Evolutionary conservation across 257 asterid species (phyloP).

Genomic region (Lycium ferocissimum): DNA sequence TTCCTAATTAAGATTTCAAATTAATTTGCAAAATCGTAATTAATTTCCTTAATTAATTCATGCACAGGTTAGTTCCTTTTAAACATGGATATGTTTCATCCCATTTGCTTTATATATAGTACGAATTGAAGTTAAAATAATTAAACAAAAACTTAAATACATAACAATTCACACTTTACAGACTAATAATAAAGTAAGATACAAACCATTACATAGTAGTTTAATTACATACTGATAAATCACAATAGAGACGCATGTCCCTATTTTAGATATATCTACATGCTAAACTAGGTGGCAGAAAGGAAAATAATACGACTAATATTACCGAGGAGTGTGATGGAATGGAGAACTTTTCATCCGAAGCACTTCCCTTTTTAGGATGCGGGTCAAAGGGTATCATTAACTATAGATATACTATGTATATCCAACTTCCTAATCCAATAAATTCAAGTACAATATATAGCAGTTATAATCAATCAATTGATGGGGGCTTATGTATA

Average conservation of each 20-base stretch:
- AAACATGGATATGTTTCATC: not conserved
- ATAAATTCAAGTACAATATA: not conserved
- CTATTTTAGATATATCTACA: not conserved
- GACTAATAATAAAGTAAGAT: not conserved
- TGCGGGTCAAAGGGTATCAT: too few species aligned
- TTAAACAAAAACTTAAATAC: not conserved
- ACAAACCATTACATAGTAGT: not conserved
- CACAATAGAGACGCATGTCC: not conserved
- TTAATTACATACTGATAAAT: not conserved
- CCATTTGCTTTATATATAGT: not conserved
- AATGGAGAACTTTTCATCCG: not conserved
- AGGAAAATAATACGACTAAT: not conserved
- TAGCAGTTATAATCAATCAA: not conserved
- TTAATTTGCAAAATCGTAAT: not conserved
- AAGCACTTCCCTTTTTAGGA: too few species aligned
- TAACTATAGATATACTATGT: too few species aligned
- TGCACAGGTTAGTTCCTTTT: too few species aligned
- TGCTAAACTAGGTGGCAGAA: not conserved
- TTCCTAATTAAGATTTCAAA: not conserved
- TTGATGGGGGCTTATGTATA: too few species aligned
- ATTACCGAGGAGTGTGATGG: not conserved
- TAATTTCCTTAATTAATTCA: not conserved
- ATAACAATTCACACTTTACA: not conserved
- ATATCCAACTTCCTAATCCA: not conserved
- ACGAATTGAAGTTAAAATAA: not conserved